phyloP scores from a whole-genome alignment of 441 rosid species.

The Pelargonium australe region DNA sequence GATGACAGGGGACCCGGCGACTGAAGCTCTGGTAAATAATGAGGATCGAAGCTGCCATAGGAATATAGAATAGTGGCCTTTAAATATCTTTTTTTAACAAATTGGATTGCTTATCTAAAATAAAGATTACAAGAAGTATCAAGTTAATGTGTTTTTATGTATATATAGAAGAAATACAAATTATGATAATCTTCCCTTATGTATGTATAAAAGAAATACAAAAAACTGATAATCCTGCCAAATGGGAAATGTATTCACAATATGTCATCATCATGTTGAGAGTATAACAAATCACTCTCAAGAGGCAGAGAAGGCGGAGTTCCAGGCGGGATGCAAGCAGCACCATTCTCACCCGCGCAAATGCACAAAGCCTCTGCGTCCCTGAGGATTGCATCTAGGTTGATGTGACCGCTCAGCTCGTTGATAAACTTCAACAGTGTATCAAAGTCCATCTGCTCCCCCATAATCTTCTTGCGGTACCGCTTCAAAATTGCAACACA shows the following conservation, averaged over 20 bases:
- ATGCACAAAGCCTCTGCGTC: conserved; percentile 94
- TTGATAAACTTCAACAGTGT: conserved; percentile 89
- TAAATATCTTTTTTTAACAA: neutral
- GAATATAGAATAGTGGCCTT: neutral
- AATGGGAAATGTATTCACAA: conserved; percentile 36
- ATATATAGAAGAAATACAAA: neutral
- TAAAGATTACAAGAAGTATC: conserved; percentile 13
- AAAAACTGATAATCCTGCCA: too few relatives aligned
- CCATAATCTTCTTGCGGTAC: conserved; percentile 73
- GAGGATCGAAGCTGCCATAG: too few relatives aligned
- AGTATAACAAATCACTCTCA: conserved; percentile 43
- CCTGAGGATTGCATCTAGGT: conserved; percentile 62
- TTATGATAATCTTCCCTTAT: too few relatives aligned
- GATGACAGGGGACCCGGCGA: too few relatives aligned
- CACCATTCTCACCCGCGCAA: conserved; percentile 89
- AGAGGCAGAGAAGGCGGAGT: conserved; percentile 83
- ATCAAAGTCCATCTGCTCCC: conserved; percentile 95
- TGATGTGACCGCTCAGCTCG: conserved; percentile 76
- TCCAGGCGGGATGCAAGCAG: conserved; percentile 90
- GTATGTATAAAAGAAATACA: too few relatives aligned
- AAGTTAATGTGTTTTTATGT: neutral
- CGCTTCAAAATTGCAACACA: conserved; percentile 93
- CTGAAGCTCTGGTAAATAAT: too few relatives aligned
- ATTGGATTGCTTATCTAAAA: neutral
- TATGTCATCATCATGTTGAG: conserved; percentile 61